Evolutionary conservation across 306 rosid species (phyloP), one percentile per base, ranked within the genome.

Genomic region (Carpinus fangiana): DNA sequence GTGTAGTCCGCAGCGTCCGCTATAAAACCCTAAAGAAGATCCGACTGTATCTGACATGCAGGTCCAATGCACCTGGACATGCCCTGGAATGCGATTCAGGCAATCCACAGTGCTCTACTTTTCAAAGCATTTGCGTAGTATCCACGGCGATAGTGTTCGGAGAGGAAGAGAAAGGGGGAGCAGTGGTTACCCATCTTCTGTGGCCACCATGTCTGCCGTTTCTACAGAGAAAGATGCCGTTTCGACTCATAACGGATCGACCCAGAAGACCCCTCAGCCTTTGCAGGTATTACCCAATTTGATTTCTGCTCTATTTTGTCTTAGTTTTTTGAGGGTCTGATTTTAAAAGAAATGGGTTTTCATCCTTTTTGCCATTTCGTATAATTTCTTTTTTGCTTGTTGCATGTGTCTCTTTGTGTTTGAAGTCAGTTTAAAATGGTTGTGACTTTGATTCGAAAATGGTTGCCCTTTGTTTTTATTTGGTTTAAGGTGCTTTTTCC

Each of bases 121-220:
- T 54, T 72, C 90, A 4, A 86, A 76, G 67, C 83, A 81, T 80
- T 64, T 86, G 53, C 41, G 7, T 18, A 5, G 8, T 3, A 2
- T 56, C n/a, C 17, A 73, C 21, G 50, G 43, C 10, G 64, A 76
- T 16, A 38, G n/a, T 51, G 21, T 51, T 31, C 53, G 73, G 4
- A 53, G 73, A 20, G 56, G 57, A 21, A 2, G 56, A 50, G 53
- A n/a, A 66, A 23, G 16, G 74, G 72, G 71, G 74, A 76, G 71
- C 26, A 36, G 82, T 28, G 73, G 70, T 51, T 36, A 67, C 76
- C 64, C 86, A 7, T 84, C 91, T 80, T 68, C 47, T 70, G 6
- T 77, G 4, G 87, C 90, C 76, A 26, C 91, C 88, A 92, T 94
- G 97, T 88, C 97, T 79, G 68, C 97, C 17, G 87, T 82, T 77